phyloP scores from a whole-genome alignment of 257 asterid species.

The Craterostigma plantagineum region DNA sequence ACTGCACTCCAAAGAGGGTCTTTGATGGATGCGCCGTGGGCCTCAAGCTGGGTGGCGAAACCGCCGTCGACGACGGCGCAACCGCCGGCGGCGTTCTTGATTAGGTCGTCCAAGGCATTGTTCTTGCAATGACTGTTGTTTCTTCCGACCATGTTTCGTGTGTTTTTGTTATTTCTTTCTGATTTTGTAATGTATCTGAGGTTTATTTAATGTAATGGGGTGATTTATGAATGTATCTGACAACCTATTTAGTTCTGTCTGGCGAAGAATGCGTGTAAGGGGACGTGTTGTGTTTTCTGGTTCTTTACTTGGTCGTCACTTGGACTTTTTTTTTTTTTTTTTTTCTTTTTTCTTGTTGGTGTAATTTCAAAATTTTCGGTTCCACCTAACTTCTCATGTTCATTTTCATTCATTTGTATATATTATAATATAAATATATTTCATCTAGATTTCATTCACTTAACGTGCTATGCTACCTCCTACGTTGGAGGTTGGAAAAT shows the following conservation, averaged over 20 bases:
- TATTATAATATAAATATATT: no score
- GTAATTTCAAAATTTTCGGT: not conserved
- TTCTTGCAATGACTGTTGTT: no score
- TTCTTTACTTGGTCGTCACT: conserved; percentile 20
- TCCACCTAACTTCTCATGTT: not conserved
- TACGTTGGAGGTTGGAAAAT: no score
- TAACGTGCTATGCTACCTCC: no score
- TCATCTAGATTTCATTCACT: no score
- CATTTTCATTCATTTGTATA: not conserved
- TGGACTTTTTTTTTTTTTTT: no score
- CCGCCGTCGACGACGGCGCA: conserved; percentile 87
- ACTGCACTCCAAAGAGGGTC: conserved; percentile 88
- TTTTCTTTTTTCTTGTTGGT: not conserved
- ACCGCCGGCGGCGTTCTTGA: conserved; percentile 48
- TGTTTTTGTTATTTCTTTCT: no score
- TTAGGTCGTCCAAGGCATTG: conserved; percentile 23
- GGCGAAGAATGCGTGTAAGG: conserved; percentile 8
- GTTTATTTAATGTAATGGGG: no score
- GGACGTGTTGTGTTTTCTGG: conserved; percentile 22
- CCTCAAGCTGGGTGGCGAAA: conserved; percentile 64
- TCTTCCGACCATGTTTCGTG: no score
- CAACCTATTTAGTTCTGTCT: not conserved
- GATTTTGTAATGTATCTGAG: no score
- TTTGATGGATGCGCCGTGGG: conserved; percentile 53
- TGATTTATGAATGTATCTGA: no score